Evolutionary conservation across 148 eudicot genomes (phyloP).

Genomic region (Pharnaceum exiguum): DNA sequence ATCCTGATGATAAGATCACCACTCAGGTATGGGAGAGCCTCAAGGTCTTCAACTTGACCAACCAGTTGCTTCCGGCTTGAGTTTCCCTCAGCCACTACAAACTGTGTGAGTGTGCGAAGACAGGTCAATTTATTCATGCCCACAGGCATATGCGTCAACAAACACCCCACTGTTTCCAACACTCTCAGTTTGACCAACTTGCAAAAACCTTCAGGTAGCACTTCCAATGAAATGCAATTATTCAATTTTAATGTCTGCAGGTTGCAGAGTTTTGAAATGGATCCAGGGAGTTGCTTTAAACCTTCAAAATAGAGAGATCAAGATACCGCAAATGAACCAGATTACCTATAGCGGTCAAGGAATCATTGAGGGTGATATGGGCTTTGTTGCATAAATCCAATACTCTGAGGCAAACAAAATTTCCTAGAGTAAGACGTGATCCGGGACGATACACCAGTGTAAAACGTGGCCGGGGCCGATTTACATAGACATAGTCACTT

Average conservation of each 20-base stretch:
- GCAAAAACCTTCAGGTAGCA: constrained; percentile 4
- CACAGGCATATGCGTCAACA: neutral
- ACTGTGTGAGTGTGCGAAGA: neutral
- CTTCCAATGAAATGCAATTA: neutral
- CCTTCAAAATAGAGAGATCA: neutral
- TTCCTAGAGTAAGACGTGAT: neutral
- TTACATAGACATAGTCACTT: too few relatives aligned
- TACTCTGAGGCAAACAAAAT: neutral
- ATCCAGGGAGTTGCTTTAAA: neutral
- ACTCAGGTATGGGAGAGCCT: neutral
- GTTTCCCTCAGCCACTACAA: neutral
- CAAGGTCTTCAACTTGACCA: neutral
- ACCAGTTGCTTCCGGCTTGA: neutral
- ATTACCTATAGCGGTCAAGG: neutral
- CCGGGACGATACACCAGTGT: too few relatives aligned
- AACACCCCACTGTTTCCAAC: neutral
- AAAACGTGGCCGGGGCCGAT: too few relatives aligned
- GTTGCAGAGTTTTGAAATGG: neutral
- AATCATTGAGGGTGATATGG: fast-evolving
- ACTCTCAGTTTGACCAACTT: constrained; percentile 4
- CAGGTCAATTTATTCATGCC: constrained; percentile 5
- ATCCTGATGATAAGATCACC: neutral
- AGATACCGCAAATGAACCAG: constrained; percentile 1
- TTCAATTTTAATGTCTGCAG: neutral
- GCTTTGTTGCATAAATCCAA: fast-evolving